Evolutionary conservation across 2,329 filamentous ascomycete species (phyloP).

Genomic region (Stachybotrys chartarum): DNA sequence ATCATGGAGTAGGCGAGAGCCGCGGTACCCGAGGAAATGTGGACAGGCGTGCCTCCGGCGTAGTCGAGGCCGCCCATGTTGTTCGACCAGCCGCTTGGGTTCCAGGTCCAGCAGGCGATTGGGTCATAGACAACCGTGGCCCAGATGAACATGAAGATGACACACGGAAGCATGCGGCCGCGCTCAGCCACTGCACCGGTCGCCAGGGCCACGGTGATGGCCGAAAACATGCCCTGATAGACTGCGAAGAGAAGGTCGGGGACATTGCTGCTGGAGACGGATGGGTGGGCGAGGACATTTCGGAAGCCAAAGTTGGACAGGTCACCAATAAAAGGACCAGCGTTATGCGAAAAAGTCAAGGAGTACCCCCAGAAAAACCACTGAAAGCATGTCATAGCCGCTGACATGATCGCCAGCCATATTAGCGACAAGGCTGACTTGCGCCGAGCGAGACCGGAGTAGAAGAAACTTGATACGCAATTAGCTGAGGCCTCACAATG

Average conservation of each 20-base stretch:
- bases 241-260: constrained; percentile 81
- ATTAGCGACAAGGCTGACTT: constrained; percentile 87
- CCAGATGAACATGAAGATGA: constrained; percentile 93
- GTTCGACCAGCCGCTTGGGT: constrained; percentile 71
- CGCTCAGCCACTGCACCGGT: constrained; percentile 81
- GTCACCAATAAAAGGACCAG: constrained; percentile 69
- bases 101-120: constrained; percentile 95
- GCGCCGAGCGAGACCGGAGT: constrained; percentile 79
- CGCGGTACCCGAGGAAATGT: constrained; percentile 76
- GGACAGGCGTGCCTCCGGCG: constrained; percentile 83
- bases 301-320: constrained; percentile 73
- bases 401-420: constrained; percentile 84
- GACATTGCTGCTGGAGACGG: constrained; percentile 63
- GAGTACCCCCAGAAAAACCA: constrained; percentile 96
- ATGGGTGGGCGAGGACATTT: constrained; percentile 67
- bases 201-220: constrained; percentile 78
- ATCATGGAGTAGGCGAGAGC: constrained; percentile 88
- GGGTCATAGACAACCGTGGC: constrained; percentile 84
- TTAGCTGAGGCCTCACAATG: background rate
- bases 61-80: constrained; percentile 79
- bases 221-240: constrained; percentile 84
- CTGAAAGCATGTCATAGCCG: constrained; percentile 77
- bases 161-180: constrained; percentile 79
- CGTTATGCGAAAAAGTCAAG: constrained; percentile 71
- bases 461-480: constrained; percentile 60